phyloP scores from a whole-genome alignment of 1,139 yeast genomes.

The Debaryomyces coudertii region DNA sequence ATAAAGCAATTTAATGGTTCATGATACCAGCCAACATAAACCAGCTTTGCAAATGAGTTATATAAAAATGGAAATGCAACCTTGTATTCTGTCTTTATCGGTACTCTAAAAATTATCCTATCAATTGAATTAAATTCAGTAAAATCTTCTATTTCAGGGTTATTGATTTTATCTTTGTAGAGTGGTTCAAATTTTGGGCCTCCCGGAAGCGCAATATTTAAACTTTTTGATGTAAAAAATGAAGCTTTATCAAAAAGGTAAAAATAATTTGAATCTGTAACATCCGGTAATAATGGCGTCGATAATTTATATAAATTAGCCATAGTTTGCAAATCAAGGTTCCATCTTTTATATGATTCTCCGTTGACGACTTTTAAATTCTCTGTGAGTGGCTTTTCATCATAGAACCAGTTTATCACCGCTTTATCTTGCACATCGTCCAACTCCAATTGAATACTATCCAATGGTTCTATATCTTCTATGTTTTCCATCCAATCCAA shows the following conservation, averaged over 20 bases:
- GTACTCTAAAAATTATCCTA: constrained; percentile 77
- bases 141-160: constrained; percentile 72
- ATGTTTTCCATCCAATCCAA: constrained; percentile 79
- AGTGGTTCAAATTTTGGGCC: constrained; percentile 96
- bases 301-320: constrained; percentile 67
- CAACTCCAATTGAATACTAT: constrained; percentile 66
- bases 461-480: constrained; percentile 71
- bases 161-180: constrained; percentile 57
- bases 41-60: constrained; percentile 75
- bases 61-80: constrained; percentile 87
- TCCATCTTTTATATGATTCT: constrained; percentile 76
- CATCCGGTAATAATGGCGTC: constrained; percentile 65
- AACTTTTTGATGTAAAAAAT: constrained; percentile 86
- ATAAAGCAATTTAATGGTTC: constrained; percentile 57
- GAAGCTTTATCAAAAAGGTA: constrained; percentile 77
- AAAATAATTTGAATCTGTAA: constrained; percentile 57
- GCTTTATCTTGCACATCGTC: constrained; percentile 62
- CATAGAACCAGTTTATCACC: constrained; percentile 79
- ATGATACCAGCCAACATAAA: constrained; percentile 62
- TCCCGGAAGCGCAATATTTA: constrained; percentile 86
- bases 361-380: constrained; percentile 63
- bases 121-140: constrained; percentile 91
- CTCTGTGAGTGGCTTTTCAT: constrained; percentile 71
- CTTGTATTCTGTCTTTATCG: constrained; percentile 77
- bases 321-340: constrained; percentile 62